phyloP scores from a whole-genome alignment of 1,284 basidiomycete genomes.

The Cystobasidium slooffiae region DNA sequence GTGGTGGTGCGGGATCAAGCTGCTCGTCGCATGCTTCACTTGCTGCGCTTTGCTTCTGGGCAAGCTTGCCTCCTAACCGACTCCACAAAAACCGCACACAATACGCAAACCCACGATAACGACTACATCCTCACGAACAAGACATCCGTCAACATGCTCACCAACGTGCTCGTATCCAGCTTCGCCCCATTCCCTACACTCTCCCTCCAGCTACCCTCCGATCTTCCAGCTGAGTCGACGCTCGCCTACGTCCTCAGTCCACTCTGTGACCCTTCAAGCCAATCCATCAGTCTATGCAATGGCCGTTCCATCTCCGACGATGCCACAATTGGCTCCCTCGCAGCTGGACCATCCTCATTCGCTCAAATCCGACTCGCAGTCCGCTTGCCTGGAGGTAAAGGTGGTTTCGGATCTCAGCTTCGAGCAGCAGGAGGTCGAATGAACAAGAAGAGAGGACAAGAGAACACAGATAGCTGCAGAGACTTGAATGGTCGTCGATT shows the following conservation, averaged over 20 bases:
- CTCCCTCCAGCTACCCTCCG: conserved; percentile 65
- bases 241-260: conserved; percentile 64
- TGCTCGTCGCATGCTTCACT: too few species aligned
- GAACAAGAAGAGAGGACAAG: conserved; percentile 86
- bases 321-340: conserved; percentile 20
- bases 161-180: conserved; percentile 67
- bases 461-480: conserved; percentile 86
- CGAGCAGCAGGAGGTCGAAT: conserved; percentile 96
- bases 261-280: conserved; percentile 66
- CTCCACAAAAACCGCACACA: not conserved
- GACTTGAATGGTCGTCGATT: conserved; percentile 88
- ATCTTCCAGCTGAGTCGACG: conserved; percentile 61
- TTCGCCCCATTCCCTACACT: conserved; percentile 77
- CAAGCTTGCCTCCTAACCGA: not conserved
- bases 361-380: conserved; percentile 53
- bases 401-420: conserved; percentile 95
- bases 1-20: too few species aligned
- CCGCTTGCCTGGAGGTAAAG: conserved; percentile 84
- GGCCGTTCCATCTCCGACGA: conserved; percentile 39
- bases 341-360: conserved; percentile 11
- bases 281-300: conserved; percentile 55
- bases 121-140: not conserved
- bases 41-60: not conserved
- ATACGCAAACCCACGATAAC: not conserved
- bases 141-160: conserved; percentile 45